These are phyloP conservation scores for Heterobasidion annosum DNA, from an alignment of 1,284 basidiomycete genomes.

Conservation along the genomic window DNA sequence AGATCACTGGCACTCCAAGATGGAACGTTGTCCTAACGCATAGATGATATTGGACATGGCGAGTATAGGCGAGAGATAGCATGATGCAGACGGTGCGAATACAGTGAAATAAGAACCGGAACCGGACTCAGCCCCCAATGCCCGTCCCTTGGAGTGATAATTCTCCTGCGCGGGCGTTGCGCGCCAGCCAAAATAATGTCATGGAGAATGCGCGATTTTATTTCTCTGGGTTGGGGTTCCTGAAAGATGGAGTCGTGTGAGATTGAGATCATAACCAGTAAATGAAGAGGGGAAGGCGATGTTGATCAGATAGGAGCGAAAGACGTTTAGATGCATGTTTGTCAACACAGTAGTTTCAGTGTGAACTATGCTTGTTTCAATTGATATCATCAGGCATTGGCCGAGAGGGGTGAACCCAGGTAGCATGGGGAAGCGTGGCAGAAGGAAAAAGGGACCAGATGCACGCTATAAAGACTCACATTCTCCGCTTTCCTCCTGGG, in stretches of 20 bases:
- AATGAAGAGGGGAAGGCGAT: conserved; percentile 10
- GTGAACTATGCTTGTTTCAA: conserved; percentile 84
- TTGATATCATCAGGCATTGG: conserved; percentile 50
- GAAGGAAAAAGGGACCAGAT: conserved; percentile 4
- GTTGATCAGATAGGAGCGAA: conserved; percentile 86
- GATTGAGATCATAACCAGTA: not conserved
- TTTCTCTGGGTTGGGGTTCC: conserved; percentile 82
- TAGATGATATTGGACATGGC: not conserved
- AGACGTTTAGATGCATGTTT: conserved; percentile 76
- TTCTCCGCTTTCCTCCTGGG: conserved; percentile 91
- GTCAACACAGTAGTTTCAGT: conserved; percentile 76
- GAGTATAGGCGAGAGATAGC: conserved; percentile 6
- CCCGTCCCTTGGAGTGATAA: not conserved
- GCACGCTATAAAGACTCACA: conserved; percentile 53
- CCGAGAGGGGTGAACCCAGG: not conserved
- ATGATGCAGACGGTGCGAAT: conserved; percentile 7
- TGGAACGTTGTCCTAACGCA: not conserved
- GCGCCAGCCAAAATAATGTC: not conserved
- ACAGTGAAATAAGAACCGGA: conserved; percentile 5
- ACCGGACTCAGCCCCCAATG: not conserved
- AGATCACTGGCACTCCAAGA: not conserved
- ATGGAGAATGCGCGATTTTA: conserved; percentile 28
- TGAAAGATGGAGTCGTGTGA: conserved; percentile 20
- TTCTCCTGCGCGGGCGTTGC: not conserved
- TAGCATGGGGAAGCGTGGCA: not conserved